Evolutionary conservation across 208 protist species (phyloP).

Genomic region (Leishmania gerbilli): DNA sequence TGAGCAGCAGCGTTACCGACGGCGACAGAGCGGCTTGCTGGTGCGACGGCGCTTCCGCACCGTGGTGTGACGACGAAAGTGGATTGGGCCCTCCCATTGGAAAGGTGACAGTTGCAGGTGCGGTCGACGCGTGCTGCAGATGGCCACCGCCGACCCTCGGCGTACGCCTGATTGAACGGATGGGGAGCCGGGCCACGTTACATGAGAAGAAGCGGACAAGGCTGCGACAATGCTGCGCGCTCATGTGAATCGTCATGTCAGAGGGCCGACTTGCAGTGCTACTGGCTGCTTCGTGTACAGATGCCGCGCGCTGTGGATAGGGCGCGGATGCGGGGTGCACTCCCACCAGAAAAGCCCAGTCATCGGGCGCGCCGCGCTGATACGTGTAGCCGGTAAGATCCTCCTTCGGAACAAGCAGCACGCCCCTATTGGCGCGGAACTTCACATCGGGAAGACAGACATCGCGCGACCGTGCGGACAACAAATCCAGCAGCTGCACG

Average conservation of each 20-base stretch:
- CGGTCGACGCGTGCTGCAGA: background rate
- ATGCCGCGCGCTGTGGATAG: background rate
- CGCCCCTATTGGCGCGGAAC: slow-evolving; percentile 12
- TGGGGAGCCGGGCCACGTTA: slow-evolving; percentile 15
- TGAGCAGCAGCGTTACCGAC: slow-evolving; percentile 6
- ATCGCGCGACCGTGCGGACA: background rate
- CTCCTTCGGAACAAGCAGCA: slow-evolving; percentile 28
- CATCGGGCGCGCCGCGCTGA: slow-evolving; percentile 4
- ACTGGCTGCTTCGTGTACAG: background rate
- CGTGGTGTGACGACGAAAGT: background rate
- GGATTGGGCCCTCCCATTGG: background rate
- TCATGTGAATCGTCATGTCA: slow-evolving; percentile 7
- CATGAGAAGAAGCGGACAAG: slow-evolving; percentile 11
- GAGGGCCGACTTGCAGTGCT: background rate
- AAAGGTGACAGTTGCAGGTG: background rate
- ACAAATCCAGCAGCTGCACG: slow-evolving; percentile 13
- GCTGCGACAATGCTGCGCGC: slow-evolving; percentile 5
- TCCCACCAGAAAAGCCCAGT: slow-evolving; percentile 14
- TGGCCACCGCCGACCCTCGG: background rate
- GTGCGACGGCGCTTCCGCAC: no score
- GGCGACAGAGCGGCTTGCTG: background rate
- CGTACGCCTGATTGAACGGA: background rate
- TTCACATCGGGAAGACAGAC: slow-evolving; percentile 26
- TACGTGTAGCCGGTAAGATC: slow-evolving; percentile 22
- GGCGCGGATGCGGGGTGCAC: slow-evolving; percentile 7